phyloP scores from a whole-genome alignment of 108 stramenopile species.

The Cyclotella sp. region DNA sequence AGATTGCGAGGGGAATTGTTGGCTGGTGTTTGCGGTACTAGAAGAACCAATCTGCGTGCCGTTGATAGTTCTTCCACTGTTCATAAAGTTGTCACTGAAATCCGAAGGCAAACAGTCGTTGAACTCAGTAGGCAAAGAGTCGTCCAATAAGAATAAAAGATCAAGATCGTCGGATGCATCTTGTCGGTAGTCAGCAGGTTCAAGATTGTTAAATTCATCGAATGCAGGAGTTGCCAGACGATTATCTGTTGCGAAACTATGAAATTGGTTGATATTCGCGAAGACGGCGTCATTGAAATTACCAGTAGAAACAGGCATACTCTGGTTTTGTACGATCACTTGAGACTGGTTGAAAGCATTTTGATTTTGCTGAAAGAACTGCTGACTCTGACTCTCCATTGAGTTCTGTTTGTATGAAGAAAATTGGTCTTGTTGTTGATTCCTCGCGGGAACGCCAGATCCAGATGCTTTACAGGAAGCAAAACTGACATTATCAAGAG shows the following conservation, averaged over 20 bases:
- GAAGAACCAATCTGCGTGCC: neutral
- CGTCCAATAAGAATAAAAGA: slow-evolving; percentile 8
- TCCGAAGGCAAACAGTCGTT: neutral
- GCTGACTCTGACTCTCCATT: neutral
- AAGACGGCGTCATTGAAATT: neutral
- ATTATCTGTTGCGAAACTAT: neutral
- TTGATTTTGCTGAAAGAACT: neutral
- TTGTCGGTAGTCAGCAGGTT: neutral
- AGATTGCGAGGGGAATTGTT: neutral
- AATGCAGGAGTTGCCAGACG: neutral
- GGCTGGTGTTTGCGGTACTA: neutral
- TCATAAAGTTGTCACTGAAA: too few relatives aligned
- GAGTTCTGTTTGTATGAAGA: neutral
- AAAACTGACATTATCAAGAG: neutral
- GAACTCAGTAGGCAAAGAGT: neutral
- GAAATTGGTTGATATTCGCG: neutral
- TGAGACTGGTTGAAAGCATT: neutral
- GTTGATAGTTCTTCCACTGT: neutral
- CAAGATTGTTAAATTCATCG: neutral
- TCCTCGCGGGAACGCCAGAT: neutral
- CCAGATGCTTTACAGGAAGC: neutral
- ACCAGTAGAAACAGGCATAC: neutral
- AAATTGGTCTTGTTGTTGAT: neutral
- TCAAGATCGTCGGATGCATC: neutral
- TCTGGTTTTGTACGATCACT: neutral